A percentile compares a stretch with the other conserved stretches of the same genome.
Evolutionary conservation across 2,329 filamentous ascomycete genomes (phyloP).

Genomic region (Aspergillus fijiensis): DNA sequence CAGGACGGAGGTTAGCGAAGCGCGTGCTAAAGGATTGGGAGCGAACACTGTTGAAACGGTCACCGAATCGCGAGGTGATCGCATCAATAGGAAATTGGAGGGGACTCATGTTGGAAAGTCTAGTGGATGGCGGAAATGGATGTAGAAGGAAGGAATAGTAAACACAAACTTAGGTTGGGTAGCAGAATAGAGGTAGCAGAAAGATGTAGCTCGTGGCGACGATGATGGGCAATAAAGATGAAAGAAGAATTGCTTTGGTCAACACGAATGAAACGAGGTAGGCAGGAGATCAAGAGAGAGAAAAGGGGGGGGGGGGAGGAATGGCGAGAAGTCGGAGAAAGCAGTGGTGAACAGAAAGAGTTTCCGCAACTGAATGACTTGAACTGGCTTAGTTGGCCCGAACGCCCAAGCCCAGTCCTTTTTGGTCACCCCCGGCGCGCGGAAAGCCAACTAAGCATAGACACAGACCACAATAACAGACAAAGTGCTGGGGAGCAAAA

Average conservation of each 20-base stretch:
- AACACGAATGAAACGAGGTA: neutral
- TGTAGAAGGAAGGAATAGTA: neutral
- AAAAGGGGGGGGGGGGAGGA: conserved; percentile 9
- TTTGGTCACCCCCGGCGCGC: neutral
- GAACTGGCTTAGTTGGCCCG: conserved; percentile 21
- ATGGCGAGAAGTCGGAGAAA: neutral
- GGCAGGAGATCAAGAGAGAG: conserved; percentile 7
- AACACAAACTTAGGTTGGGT: conserved; percentile 3
- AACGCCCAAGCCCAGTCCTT: conserved; percentile 11
- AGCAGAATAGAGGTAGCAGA: no score
- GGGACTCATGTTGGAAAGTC: conserved; percentile 64
- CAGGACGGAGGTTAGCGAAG: conserved; percentile 87
- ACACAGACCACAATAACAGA: neutral
- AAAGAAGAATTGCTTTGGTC: neutral
- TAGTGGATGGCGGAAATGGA: neutral
- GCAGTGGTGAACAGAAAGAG: neutral
- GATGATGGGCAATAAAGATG: neutral
- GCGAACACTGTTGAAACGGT: conserved; percentile 81
- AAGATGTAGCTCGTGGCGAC: neutral
- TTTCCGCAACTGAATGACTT: neutral
- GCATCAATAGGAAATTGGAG: conserved; percentile 91
- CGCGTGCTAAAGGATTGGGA: conserved; percentile 74
- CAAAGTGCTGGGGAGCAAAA: no score
- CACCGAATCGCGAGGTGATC: conserved; percentile 87
- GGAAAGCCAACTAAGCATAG: neutral